Percentiles rank a stretch among this genome's conserved stretches.
Evolutionary conservation across 2,329 filamentous ascomycete species (phyloP).

Genomic region (Pseudocercospora musae): DNA sequence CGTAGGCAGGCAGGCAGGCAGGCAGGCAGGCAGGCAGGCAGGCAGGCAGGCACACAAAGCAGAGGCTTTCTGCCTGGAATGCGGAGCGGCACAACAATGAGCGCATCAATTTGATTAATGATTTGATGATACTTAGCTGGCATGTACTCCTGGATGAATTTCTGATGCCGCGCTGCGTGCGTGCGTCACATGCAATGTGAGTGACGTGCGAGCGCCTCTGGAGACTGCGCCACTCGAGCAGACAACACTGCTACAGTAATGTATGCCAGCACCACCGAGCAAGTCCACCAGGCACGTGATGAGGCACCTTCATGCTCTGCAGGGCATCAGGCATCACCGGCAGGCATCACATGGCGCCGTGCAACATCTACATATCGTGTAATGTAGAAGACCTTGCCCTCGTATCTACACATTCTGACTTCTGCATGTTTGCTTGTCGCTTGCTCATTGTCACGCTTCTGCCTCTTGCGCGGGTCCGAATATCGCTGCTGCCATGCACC

Average conservation of each 20-base stretch:
- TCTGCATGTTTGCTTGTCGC: too few relatives aligned
- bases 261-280: too few relatives aligned
- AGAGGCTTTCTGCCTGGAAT: background rate
- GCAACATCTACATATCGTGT: too few relatives aligned
- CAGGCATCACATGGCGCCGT: too few relatives aligned
- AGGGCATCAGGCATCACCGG: too few relatives aligned
- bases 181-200: background rate
- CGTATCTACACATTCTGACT: conserved; percentile 44
- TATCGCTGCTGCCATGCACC: background rate
- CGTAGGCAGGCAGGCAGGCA: too few relatives aligned
- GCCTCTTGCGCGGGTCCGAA: background rate
- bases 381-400: too few relatives aligned
- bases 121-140: background rate
- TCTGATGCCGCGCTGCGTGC: background rate
- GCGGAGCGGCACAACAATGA: background rate
- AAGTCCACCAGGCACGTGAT: too few relatives aligned
- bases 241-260: too few relatives aligned
- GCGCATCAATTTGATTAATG: background rate
- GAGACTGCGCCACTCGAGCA: background rate
- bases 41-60: background rate
- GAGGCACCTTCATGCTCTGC: too few relatives aligned
- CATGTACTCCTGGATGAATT: too few relatives aligned
- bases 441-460: background rate
- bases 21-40: too few relatives aligned
- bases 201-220: background rate